These are phyloP conservation scores for Quillaja saponaria DNA, from an alignment of 306 rosid species.

Conservation along the genomic window DNA sequence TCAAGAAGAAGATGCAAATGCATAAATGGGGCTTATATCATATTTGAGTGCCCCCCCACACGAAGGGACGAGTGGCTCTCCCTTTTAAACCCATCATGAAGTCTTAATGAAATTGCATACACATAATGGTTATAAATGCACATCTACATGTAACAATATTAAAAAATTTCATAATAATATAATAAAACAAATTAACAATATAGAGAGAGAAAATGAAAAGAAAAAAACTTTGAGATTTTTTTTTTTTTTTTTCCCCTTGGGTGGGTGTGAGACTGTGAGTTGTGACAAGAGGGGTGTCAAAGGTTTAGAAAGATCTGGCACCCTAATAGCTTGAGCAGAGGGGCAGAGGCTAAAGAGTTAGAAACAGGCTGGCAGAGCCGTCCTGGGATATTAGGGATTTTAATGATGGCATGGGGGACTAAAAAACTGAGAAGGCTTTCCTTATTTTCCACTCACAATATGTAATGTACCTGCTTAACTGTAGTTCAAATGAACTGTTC, in stretches of 20 bases:
- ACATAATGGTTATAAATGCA: constrained; percentile 22
- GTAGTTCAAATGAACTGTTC: too few relatives aligned
- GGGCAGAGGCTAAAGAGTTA: constrained; percentile 18
- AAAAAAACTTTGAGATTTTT: neutral
- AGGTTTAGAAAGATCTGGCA: constrained; percentile 25
- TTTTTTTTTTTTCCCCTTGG: too few relatives aligned
- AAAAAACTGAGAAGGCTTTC: too few relatives aligned
- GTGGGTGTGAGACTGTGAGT: neutral
- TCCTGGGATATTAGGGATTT: constrained; percentile 6
- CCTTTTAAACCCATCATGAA: constrained; percentile 25
- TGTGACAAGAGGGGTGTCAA: constrained; percentile 20
- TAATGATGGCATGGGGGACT: constrained; percentile 11
- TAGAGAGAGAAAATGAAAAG: neutral
- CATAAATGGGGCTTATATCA: constrained; percentile 39
- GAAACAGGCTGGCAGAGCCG: constrained; percentile 37
- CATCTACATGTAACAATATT: constrained; percentile 5
- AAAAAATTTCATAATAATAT: neutral
- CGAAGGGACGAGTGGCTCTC: constrained; percentile 56
- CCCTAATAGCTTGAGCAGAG: constrained; percentile 27
- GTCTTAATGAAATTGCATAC: constrained; percentile 23
- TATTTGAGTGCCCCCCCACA: constrained; percentile 42
- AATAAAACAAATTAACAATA: neutral
- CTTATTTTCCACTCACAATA: neutral
- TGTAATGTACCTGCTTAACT: too few relatives aligned
- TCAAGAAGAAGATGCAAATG: constrained; percentile 12